Percentiles rank a stretch among this genome's conserved stretches.
Evolutionary conservation across 306 rosid genomes (phyloP).

Genomic region (Carpinus viminea): DNA sequence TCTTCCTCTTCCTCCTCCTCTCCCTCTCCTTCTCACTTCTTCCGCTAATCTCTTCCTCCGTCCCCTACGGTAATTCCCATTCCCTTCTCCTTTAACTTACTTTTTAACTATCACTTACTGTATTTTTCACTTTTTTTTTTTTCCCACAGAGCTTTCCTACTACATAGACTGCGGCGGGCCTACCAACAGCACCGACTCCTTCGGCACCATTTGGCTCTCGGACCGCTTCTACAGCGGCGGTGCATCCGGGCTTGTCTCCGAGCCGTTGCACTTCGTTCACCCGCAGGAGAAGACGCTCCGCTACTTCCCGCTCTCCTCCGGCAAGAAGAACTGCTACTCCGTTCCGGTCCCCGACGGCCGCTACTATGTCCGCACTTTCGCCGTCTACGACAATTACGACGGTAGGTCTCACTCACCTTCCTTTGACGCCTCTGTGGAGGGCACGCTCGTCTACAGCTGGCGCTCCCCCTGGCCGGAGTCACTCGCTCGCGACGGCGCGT

Average conservation of each 20-base stretch:
- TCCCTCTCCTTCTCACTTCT: not conserved
- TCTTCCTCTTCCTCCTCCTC: not conserved
- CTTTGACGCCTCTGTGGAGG: conserved; percentile 75
- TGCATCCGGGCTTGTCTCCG: conserved; percentile 59
- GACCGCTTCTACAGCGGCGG: conserved; percentile 93
- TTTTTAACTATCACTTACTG: conserved; percentile 21
- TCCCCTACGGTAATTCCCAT: conserved; percentile 49
- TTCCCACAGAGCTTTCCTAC: conserved; percentile 53
- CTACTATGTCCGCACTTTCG: conserved; percentile 74
- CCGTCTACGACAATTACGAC: conserved; percentile 94
- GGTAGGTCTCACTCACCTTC: conserved; percentile 87
- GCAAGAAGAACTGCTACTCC: conserved; percentile 88
- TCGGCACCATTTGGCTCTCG: conserved; percentile 69
- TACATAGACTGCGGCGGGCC: conserved; percentile 81
- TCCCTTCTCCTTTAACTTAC: not conserved
- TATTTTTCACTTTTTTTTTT: not conserved
- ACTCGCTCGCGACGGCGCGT: conserved; percentile 68
- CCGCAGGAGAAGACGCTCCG: conserved; percentile 86
- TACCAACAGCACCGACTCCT: conserved; percentile 59
- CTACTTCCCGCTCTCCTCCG: conserved; percentile 71
- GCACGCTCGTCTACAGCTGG: conserved; percentile 85
- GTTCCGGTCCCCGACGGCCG: conserved; percentile 61
- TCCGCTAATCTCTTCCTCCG: conserved; percentile 13
- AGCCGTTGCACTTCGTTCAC: conserved; percentile 70
- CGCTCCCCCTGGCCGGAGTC: conserved; percentile 79